Base-by-base conservation (phyloP, 805 yeast species). In the Pichia phayaonensis region DNA sequence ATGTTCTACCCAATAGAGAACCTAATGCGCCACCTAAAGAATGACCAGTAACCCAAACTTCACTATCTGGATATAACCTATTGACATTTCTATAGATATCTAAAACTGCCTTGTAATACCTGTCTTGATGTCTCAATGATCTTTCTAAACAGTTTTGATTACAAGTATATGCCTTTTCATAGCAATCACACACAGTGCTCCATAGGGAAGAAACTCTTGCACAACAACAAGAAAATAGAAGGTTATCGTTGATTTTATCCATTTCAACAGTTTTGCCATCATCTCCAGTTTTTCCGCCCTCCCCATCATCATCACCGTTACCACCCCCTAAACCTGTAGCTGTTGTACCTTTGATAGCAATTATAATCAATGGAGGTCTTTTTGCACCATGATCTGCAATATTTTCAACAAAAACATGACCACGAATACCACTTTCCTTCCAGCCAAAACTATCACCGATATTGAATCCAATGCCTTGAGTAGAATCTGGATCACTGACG, bases 181-280 rank as follows among this genome's bases (percentile, higher is more conserved):
- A 92, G 64, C 99, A 94, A 65, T 90, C 97, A 68, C 99, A 94
- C 1, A 90, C 98, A 0, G 97, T 86, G 8, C 84, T 80, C 99
- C 98, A 94, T 67, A 88, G 68, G 56, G 89, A 90, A 39, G 94
- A 80, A 1, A 92, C 84, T 39, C 97, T 75, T 0, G 96, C 98
- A 69, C 99, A 94, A 65, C 99, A 94, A 66, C 99, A 94, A 12
- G 95, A 86, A 64, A 94, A 94, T 36, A 94, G 68, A 51, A 92
- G 62, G 61, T 94, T 94, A 64, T 94, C 98, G 64, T 92, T 94
- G 27, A 75, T 66, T 65, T 87, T 89, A 64, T 94, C 99, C 52
- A 80, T 82, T 0, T 75, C 79, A 0, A 86, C 83, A 0, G 98
- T 92, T 46, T 85, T 96, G 5, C 62, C 59, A 43, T 64, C 69